Base-by-base conservation (phyloP, 768 basidiomycete genomes). In the Pisolithus albus region DNA sequence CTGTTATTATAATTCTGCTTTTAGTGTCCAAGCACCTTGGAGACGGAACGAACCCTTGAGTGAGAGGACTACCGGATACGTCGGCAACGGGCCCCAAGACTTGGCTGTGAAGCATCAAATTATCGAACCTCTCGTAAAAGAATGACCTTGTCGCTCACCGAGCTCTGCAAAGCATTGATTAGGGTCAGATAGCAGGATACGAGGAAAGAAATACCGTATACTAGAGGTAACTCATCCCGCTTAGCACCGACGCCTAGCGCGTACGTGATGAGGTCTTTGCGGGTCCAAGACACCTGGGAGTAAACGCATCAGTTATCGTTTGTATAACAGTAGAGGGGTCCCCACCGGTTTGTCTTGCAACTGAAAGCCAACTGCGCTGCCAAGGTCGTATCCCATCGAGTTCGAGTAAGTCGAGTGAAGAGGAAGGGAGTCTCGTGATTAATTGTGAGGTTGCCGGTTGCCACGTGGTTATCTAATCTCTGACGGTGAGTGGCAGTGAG, bases 161-260 rank as follows among this genome's bases (percentile, higher is more conserved):
- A 83, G 80, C 55, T 84, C 81, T 82, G 44, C 18, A 28, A 47
- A 8, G 44, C 2, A 1, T 13, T 13, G 8, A 18, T 52, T 58
- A 15, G 46, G 36, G n/a, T 7, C 18, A 21, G 30, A n/a, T 5
- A 19, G 30, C 19, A 4, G 39, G 11, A 9, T 15, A 15, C 6
- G 16, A 18, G 11, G 11, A 15, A 32, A 2, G 8, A 61, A 76
- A 32, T 51, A 87, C 88, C 89, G 64, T 91, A 92, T 30, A 86
- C 75, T 43, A 88, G 75, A 5, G 75, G 69, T 43, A 80, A 76
- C 50, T 92, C 89, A 46, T 86, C 75, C 38, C 74, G 74, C 67
- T 88, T 90, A 15, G 88, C 88, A 13, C 91, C 92, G 36, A 93
- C 83, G 13, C 88, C 88, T 23, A 82, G 72, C 11, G 88, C 86